These are phyloP conservation scores for Aspergillus novofumigatus DNA, from an alignment of 2,329 filamentous ascomycete species.

Conservation along the genomic window DNA sequence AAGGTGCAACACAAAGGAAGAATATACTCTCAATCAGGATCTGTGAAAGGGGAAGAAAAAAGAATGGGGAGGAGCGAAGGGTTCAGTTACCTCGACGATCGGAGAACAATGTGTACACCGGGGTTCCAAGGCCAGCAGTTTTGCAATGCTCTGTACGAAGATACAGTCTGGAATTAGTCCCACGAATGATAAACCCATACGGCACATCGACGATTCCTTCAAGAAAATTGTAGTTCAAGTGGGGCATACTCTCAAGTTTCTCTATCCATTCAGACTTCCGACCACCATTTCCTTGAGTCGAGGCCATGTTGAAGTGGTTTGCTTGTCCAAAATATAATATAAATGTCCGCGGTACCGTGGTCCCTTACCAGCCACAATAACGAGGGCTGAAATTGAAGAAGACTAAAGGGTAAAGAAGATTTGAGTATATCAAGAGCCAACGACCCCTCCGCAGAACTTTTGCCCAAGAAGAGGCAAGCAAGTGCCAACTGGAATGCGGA, in stretches of 20 bases:
- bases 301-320: conserved; percentile 20
- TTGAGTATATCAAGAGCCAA: background rate
- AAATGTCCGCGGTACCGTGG: background rate
- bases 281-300: conserved; percentile 20
- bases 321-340: background rate
- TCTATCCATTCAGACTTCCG: conserved; percentile 50
- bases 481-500: background rate
- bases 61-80: conserved; percentile 12
- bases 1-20: background rate
- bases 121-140: conserved; percentile 49
- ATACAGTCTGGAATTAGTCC: conserved; percentile 11
- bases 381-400: conserved; percentile 2
- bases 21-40: background rate
- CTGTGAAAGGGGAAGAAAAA: conserved; percentile 5
- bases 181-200: conserved; percentile 4
- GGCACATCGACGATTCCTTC: conserved; percentile 6
- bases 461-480: background rate
- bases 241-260: conserved; percentile 50
- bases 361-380: background rate
- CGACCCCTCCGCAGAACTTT: background rate
- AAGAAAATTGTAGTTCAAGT: conserved; percentile 11
- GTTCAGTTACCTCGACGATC: conserved; percentile 62
- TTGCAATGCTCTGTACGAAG: conserved; percentile 54
- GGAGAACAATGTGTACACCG: conserved; percentile 67
- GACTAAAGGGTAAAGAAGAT: background rate